phyloP scores from a whole-genome alignment of 1,139 yeast genomes.

The Protomyces arabidopsidicola region DNA sequence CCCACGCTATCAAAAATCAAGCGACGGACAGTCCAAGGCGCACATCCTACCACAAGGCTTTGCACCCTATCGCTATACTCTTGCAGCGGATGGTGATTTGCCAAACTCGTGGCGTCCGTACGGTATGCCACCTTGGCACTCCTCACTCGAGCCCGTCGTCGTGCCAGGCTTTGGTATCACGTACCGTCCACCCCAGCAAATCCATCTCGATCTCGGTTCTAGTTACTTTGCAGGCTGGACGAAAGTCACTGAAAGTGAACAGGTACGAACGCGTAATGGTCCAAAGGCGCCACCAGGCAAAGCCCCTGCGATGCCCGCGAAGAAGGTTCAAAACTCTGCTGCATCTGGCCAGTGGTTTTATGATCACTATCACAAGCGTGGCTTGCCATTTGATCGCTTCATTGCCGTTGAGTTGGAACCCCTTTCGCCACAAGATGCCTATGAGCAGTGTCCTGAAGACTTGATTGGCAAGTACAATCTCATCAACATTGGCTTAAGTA shows the following conservation, averaged over 20 bases:
- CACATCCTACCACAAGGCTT: conserved; percentile 17
- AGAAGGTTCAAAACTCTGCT: not conserved
- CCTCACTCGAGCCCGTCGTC: not conserved
- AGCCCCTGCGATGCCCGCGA: not conserved
- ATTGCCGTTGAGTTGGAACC: conserved; percentile 16
- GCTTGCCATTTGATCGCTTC: conserved; percentile 13
- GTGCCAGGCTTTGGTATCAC: not conserved
- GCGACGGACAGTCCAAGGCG: conserved; percentile 7
- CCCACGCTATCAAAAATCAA: not conserved
- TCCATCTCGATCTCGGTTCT: conserved; percentile 22
- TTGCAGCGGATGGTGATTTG: not conserved
- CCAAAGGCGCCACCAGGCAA: not conserved
- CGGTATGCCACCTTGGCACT: conserved; percentile 23
- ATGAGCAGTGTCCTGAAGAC: conserved; percentile 8
- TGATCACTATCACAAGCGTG: conserved; percentile 14
- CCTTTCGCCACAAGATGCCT: not conserved
- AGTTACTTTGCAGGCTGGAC: conserved; percentile 20
- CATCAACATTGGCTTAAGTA: conserved; percentile 15
- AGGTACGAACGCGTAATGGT: not conserved
- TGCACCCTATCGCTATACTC: conserved; percentile 14
- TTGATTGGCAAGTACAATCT: conserved; percentile 11
- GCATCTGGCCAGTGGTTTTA: conserved; percentile 20
- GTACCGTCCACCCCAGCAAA: not conserved
- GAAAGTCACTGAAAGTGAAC: not conserved
- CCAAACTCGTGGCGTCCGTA: conserved; percentile 4